Evolutionary conservation across 495 filamentous ascomycete species (phyloP).

Genomic region (Penicillium cosmopolitanum): DNA sequence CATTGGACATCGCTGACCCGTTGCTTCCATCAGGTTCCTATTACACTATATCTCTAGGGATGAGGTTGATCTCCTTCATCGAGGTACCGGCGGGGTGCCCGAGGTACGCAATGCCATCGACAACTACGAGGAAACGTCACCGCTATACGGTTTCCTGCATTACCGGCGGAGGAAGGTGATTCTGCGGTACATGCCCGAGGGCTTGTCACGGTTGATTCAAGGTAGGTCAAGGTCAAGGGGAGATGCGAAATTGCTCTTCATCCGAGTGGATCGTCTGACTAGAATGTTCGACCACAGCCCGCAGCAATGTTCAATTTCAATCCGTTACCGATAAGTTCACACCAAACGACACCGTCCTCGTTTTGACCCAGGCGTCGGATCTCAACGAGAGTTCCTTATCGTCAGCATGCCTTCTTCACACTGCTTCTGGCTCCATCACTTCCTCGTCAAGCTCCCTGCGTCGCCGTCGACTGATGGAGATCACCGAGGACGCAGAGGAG

Average conservation of each 20-base stretch:
- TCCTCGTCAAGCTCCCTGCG: slow-evolving; percentile 84
- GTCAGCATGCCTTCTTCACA: slow-evolving; percentile 86
- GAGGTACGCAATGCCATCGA: slow-evolving; percentile 80
- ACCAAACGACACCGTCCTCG: slow-evolving; percentile 82
- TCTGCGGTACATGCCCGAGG: slow-evolving; percentile 89
- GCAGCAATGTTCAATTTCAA: slow-evolving; percentile 92
- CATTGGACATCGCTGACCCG: slow-evolving; percentile 4
- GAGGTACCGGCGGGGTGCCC: slow-evolving; percentile 80
- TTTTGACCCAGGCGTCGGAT: slow-evolving; percentile 71
- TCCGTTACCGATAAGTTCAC: slow-evolving; percentile 83
- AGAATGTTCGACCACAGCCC: slow-evolving; percentile 57
- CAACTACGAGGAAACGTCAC: slow-evolving; percentile 78
- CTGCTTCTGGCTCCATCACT: slow-evolving; percentile 82
- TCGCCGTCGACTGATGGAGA: slow-evolving; percentile 79
- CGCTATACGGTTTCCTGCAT: slow-evolving; percentile 88
- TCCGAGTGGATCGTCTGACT: background rate
- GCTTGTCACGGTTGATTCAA: slow-evolving; percentile 85
- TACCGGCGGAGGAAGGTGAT: slow-evolving; percentile 90
- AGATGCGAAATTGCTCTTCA: background rate
- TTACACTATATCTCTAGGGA: slow-evolving; percentile 90
- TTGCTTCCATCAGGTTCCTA: slow-evolving; percentile 70
- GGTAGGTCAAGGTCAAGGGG: slow-evolving; percentile 54
- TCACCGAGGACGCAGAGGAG: slow-evolving; percentile 83
- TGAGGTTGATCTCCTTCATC: slow-evolving; percentile 77
- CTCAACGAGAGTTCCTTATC: slow-evolving; percentile 86